phyloP scores from a whole-genome alignment of 768 basidiomycete genomes.

The Lactarius pseudohatsudake region DNA sequence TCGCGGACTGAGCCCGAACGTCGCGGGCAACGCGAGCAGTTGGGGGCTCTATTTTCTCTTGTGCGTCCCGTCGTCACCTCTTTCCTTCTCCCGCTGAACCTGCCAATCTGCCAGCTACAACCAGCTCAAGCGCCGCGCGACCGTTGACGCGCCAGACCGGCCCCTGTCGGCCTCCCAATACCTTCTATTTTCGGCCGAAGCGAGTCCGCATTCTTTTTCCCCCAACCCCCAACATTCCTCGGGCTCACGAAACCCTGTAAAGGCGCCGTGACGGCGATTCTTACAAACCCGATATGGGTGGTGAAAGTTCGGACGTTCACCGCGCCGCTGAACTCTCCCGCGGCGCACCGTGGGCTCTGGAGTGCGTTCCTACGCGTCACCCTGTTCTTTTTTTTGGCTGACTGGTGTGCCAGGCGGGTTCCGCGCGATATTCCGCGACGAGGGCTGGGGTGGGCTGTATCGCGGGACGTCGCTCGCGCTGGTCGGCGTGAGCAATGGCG shows the following conservation, averaged over 20 bases:
- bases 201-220: background rate
- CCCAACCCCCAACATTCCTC: background rate
- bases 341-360: slow-evolving; percentile 72
- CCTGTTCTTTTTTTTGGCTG: background rate
- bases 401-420: slow-evolving; percentile 59
- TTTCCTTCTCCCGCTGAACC: background rate
- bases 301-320: slow-evolving; percentile 98
- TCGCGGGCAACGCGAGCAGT: background rate
- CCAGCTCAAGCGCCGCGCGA: background rate
- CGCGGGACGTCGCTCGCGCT: slow-evolving; percentile 86
- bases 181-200: background rate
- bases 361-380: too few relatives aligned
- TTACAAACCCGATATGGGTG: slow-evolving; percentile 98
- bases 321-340: slow-evolving; percentile 60
- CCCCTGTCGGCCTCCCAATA: background rate
- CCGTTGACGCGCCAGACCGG: background rate
- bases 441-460: slow-evolving; percentile 81
- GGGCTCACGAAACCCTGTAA: background rate
- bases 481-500: slow-evolving; percentile 92
- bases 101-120: background rate
- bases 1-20: background rate
- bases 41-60: background rate
- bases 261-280: slow-evolving; percentile 94
- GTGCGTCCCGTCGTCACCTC: too few relatives aligned
- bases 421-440: slow-evolving; percentile 61